phyloP scores from a whole-genome alignment of 2,329 filamentous ascomycete genomes.

The Trichoderma sp. region DNA sequence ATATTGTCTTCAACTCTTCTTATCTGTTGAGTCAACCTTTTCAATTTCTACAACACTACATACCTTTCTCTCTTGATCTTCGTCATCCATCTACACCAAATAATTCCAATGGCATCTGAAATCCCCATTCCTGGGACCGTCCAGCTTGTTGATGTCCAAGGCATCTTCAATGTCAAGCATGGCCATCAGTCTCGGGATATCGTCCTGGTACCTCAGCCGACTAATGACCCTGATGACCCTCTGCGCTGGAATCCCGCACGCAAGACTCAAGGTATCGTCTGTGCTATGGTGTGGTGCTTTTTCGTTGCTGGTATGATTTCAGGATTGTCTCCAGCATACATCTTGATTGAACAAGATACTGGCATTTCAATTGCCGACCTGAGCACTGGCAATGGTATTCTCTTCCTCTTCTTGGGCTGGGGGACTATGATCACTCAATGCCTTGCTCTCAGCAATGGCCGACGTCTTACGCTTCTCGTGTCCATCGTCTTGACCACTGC shows the following conservation, averaged over 20 bases:
- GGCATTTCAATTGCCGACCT: constrained; percentile 40
- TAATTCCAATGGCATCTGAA: neutral
- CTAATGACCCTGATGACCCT: constrained; percentile 27
- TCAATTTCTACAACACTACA: neutral
- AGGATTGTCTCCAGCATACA: constrained; percentile 20
- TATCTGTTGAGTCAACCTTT: neutral
- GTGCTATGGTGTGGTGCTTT: constrained; percentile 29
- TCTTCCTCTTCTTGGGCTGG: constrained; percentile 53
- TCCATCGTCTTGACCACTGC: constrained; percentile 35
- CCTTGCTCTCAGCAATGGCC: constrained; percentile 51
- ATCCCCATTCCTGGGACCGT: constrained; percentile 39
- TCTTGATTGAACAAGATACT: constrained; percentile 42
- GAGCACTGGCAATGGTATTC: constrained; percentile 51
- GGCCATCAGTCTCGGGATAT: constrained; percentile 16
- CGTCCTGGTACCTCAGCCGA: constrained; percentile 25
- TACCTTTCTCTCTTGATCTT: neutral
- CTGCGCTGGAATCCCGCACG: constrained; percentile 26
- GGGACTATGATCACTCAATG: constrained; percentile 53
- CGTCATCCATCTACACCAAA: neutral
- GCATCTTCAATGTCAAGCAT: constrained; percentile 29
- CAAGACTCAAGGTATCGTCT: constrained; percentile 18
- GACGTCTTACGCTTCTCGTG: constrained; percentile 44
- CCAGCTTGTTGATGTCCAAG: constrained; percentile 39
- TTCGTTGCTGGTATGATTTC: constrained; percentile 28
- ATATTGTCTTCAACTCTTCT: neutral